Conservation (phyloP, 805 yeast species). For the Tetrapisispora nanseiensis region DNA sequence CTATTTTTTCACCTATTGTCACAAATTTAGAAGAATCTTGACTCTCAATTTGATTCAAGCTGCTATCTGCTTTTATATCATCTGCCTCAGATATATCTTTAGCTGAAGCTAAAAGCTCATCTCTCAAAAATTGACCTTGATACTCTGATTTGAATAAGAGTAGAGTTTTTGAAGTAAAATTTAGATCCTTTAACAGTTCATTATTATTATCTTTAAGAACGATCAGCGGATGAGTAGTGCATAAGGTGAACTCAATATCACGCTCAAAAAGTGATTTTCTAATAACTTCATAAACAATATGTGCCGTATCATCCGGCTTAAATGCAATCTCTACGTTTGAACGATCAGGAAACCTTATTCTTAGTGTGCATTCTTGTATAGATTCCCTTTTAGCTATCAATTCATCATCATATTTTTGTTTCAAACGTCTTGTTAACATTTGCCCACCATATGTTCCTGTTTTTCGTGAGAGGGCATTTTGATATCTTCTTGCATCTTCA, state of each 20-base stretch:
- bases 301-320: constrained; percentile 33
- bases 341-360: constrained; percentile 52
- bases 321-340: constrained; percentile 43
- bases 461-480: constrained; percentile 36
- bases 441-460: constrained; percentile 33
- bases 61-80: constrained; percentile 3
- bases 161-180: constrained; percentile 40
- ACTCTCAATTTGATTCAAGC: background rate
- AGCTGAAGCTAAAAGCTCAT: constrained; percentile 24
- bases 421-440: constrained; percentile 34
- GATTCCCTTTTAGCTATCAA: constrained; percentile 17
- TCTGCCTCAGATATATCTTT: constrained; percentile 28
- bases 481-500: constrained; percentile 46
- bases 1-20: background rate
- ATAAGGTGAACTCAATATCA: constrained; percentile 30
- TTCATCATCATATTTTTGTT: constrained; percentile 29
- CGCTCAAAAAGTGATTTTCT: constrained; percentile 25
- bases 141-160: constrained; percentile 28
- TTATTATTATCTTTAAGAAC: constrained; percentile 25
- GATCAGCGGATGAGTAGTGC: constrained; percentile 40
- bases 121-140: constrained; percentile 24
- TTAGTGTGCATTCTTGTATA: constrained; percentile 31
- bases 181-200: constrained; percentile 30
- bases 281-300: constrained; percentile 24
- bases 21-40: background rate